Base-by-base conservation (phyloP, 2,329 filamentous ascomycete genomes). In the Blastomyces gilchristii region DNA sequence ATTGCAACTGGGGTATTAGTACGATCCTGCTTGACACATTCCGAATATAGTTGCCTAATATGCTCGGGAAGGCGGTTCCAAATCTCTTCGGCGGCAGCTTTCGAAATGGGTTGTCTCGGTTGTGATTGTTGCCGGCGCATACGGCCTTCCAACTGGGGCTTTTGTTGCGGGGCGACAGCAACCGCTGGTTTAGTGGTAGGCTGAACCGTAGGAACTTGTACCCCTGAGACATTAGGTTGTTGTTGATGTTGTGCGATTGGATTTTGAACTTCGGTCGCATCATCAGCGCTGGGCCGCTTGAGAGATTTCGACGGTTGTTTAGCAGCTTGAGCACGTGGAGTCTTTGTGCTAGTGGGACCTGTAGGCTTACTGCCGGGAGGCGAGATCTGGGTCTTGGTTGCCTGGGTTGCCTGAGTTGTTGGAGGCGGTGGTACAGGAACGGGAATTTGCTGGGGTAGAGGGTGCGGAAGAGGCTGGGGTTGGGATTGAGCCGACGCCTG, bases 241-340 rank as follows among this genome's bases (percentile, higher is more conserved):
- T 59, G 57, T 43, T 70, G 64, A 49, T 70, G 68, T 53, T 74
- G 70, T 2, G 67, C 50, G 63, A 75, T 74, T 8, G 74, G 74
- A 64, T 77, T 73, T 56, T 75, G 75, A 41, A 73, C 68, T 62
- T 80, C 79, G 45, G 75, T 68, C n/a, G 75, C 70, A 67, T 82
- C 80, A 66, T 82, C 80, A 62, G 72, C 74, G 62, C 70, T 75
- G 3, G 76, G 69, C 64, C 80, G 73, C 68, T 79, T 80, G 31
- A 77, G 63, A 43, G 68, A 76, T 63, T 76, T 77, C 16, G 73
- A 67, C n/a, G 70, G 63, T 61, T 72, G 70, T 66, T 75, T 74
- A 47, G 68, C 61, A 59, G 70, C 52, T 56, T 73, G 50, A 14
- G 64, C 67, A 63, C 71, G 74, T 14, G 67, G 64, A 16, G 64